phyloP scores from a whole-genome alignment of 2,329 filamentous ascomycete species.

The Calonectria fujianensis region DNA sequence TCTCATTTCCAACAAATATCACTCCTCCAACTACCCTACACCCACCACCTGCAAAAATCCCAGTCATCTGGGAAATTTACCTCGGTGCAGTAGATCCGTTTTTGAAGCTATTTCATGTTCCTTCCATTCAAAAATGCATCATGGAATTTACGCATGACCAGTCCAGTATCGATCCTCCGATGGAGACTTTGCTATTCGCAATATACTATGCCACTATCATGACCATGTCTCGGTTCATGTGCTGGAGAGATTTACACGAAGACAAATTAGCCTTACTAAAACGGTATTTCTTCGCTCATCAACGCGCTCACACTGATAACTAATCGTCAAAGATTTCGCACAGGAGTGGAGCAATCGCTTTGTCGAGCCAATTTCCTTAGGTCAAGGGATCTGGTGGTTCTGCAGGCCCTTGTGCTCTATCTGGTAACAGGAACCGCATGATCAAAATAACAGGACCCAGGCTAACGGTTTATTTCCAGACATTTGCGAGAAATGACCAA shows the following conservation, averaged over 20 bases:
- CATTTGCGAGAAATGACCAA: slow-evolving; percentile 32
- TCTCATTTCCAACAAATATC: neutral
- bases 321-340: neutral
- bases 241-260: slow-evolving; percentile 29
- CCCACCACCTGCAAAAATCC: slow-evolving; percentile 22
- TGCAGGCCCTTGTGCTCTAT: slow-evolving; percentile 45
- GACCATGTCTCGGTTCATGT: slow-evolving; percentile 32
- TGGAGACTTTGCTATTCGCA: slow-evolving; percentile 41
- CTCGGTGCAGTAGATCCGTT: slow-evolving; percentile 43
- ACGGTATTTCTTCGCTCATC: neutral
- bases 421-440: slow-evolving; percentile 30
- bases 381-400: slow-evolving; percentile 38
- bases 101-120: slow-evolving; percentile 43
- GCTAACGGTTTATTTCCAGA: neutral
- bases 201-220: slow-evolving; percentile 41
- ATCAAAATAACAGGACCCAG: no score
- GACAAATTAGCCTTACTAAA: slow-evolving; percentile 24
- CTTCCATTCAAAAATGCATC: slow-evolving; percentile 34
- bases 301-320: neutral
- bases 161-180: slow-evolving; percentile 26
- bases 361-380: slow-evolving; percentile 33
- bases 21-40: slow-evolving; percentile 11
- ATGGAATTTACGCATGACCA: slow-evolving; percentile 11
- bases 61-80: slow-evolving; percentile 41
- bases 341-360: slow-evolving; percentile 33